These are phyloP conservation scores for Volvox reticuliferus DNA, from an alignment of 139 green algal species.

Conservation along the genomic window DNA sequence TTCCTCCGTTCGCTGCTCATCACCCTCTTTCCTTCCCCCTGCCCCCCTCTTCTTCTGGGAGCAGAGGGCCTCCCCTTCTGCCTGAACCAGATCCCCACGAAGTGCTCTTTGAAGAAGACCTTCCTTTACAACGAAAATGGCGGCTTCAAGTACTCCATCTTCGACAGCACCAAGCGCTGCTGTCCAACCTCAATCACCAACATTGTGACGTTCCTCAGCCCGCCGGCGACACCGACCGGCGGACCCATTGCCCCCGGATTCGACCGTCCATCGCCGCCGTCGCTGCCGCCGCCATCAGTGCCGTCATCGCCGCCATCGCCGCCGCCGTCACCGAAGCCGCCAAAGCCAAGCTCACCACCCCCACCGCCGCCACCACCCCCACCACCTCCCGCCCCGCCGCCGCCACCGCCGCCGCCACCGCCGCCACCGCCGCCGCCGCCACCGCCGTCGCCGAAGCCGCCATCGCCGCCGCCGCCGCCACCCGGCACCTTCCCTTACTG, in stretches of 20 bases:
- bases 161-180: neutral
- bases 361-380: conserved; percentile 1
- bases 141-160: conserved; percentile 13
- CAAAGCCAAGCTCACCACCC: neutral
- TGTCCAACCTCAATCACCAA: neutral
- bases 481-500: conserved; percentile 17
- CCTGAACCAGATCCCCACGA: neutral
- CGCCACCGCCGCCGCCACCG: neutral
- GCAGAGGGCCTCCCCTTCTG: neutral
- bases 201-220: neutral
- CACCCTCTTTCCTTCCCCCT: no score
- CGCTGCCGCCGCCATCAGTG: neutral
- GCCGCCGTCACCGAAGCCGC: neutral
- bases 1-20: neutral
- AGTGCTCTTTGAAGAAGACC: neutral
- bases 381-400: neutral
- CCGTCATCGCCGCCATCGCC: neutral
- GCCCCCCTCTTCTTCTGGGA: neutral
- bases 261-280: neutral
- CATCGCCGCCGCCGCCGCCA: neutral
- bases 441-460: neutral
- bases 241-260: neutral
- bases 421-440: neutral
- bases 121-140: neutral
- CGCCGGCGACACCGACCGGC: neutral